Percentiles rank a stretch among this genome's conserved stretches.
These are phyloP conservation scores for Candida piceae DNA, from an alignment of 805 yeast genomes.

Conservation along the genomic window DNA sequence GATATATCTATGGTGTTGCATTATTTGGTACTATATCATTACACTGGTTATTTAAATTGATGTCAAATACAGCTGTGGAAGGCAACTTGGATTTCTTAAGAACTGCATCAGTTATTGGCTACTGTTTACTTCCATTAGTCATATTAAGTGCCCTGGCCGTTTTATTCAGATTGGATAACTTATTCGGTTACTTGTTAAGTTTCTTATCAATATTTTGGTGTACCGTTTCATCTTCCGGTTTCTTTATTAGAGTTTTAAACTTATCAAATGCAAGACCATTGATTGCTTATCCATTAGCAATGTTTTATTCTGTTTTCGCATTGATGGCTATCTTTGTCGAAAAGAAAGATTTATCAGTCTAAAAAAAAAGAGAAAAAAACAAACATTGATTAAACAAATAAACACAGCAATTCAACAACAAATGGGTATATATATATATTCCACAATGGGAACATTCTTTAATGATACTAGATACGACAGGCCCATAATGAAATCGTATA, in stretches of 20 bases:
- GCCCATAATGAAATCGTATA: no score
- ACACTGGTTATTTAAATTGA: slow-evolving; percentile 78
- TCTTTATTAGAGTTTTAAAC: slow-evolving; percentile 80
- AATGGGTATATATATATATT: no score
- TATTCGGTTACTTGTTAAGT: slow-evolving; percentile 66
- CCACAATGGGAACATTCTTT: no score
- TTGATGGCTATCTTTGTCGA: slow-evolving; percentile 81
- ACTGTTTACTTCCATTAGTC: slow-evolving; percentile 88
- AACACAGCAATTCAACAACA: no score
- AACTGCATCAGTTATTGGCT: slow-evolving; percentile 90
- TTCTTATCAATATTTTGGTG: slow-evolving; percentile 78
- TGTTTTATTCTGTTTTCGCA: slow-evolving; percentile 92
- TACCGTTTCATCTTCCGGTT: slow-evolving; percentile 88
- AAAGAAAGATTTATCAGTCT: slow-evolving; percentile 18
- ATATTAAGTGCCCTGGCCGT: slow-evolving; percentile 69
- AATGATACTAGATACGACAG: no score
- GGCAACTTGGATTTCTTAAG: slow-evolving; percentile 48
- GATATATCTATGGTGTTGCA: slow-evolving; percentile 95
- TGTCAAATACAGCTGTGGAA: slow-evolving; percentile 56
- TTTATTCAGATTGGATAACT: slow-evolving; percentile 60
- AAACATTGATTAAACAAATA: no score
- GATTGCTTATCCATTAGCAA: slow-evolving; percentile 87
- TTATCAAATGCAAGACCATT: slow-evolving; percentile 81
- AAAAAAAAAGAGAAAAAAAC: not conserved
- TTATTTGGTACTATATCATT: slow-evolving; percentile 82